Base-by-base conservation (phyloP, 164 flowering plant genomes). In the Amborella trichopoda region DNA sequence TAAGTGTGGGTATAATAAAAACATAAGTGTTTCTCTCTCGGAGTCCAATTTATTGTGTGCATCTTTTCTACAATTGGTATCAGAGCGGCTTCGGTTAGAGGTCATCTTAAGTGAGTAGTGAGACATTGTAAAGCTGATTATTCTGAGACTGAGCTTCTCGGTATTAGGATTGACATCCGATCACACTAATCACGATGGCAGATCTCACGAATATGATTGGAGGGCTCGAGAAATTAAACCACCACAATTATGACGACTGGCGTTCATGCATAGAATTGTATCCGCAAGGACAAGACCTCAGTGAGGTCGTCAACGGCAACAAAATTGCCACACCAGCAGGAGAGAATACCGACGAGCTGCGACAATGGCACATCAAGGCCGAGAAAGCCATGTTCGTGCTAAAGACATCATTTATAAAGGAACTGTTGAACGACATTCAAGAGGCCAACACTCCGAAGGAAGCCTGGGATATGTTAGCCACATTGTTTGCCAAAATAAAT, bases 401-500 rank as follows among this genome's bases (percentile, higher is more conserved):
- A 6, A 51, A 59, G 42, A 44, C 48, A 11, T 40, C 42, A 0
- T 18, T 54, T 18, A 27, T 53, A 10, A 37, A 54, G 11, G 66
- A 47, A 4, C 5, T 48, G 6, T 21, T 68, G 14, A 49, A 58
- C 33, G 53, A 57, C 18, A 54, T 64, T 4, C 0, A 22, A 1
- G 49, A 53, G 2, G 49, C 51, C 17, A 40, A 9, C 3, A 48
- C 67, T 0, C 56, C 64, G 11, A 64, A 61, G 8, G 46, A 49
- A 40, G 52, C 56, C 0, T 57, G 61, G 44, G 60, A 62, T 14
- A 50, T 20, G 0, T 22, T 57, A 9, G 50, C 23, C 2, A 26
- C 19, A 2, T 17, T 46, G 0, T 60, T 56, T 37, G 26, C 55
- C 6, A 42, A 38, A 24, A 42, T 51, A 16, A 61, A 64, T 52